Conservation (phyloP, 2,329 filamentous ascomycete species). For the Pseudogymnoascus sp. region DNA sequence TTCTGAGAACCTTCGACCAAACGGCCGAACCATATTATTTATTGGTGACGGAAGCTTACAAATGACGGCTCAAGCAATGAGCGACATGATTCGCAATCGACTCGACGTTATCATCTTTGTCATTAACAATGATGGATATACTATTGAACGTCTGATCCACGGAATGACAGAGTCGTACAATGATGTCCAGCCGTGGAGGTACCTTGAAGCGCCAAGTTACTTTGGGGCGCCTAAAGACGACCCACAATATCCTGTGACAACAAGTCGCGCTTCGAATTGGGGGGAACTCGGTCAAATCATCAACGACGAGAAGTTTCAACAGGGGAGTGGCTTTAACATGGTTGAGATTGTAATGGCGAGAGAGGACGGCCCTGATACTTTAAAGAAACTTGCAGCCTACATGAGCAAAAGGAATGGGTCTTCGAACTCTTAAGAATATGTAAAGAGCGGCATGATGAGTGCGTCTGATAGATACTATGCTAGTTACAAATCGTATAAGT, state of each 20-base stretch:
- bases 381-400: background rate
- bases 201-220: conserved; percentile 42
- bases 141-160: conserved; percentile 53
- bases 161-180: conserved; percentile 49
- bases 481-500: conserved; percentile 13
- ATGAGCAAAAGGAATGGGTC: background rate
- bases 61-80: conserved; percentile 60
- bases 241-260: background rate
- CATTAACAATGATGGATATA: conserved; percentile 55
- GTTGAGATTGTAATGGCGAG: conserved; percentile 2
- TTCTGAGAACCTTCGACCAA: conserved; percentile 25
- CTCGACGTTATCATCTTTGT: conserved; percentile 46
- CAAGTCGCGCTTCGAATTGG: conserved; percentile 6
- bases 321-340: conserved; percentile 2
- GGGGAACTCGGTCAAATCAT: background rate
- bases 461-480: conserved; percentile 12
- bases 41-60: conserved; percentile 61
- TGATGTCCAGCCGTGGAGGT: conserved; percentile 46
- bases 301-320: background rate
- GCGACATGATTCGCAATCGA: conserved; percentile 53
- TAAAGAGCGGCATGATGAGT: conserved; percentile 11
- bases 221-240: conserved; percentile 40
- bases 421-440: conserved; percentile 26
- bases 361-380: background rate
- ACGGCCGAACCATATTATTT: conserved; percentile 48